Percentiles rank a stretch among this genome's conserved stretches.
Evolutionary conservation across 352 stramenopile genomes (phyloP).

Genomic region (Globisporangium recalcitrans): DNA sequence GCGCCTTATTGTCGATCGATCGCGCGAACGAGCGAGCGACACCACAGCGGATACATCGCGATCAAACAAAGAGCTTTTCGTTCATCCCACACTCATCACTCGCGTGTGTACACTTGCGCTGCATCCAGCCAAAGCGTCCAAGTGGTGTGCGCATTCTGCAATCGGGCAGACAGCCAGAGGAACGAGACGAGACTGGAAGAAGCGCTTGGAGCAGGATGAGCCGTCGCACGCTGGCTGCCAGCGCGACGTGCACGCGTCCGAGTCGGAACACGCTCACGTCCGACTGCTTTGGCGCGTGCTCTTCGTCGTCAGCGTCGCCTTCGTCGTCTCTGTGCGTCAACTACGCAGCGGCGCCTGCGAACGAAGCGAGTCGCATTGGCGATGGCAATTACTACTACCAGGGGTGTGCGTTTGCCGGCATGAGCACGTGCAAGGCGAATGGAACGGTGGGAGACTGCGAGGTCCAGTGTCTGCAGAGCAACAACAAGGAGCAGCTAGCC

Average conservation of each 20-base stretch:
- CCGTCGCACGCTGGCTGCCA: no score
- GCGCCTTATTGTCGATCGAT: not conserved
- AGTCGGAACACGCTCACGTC: conserved; percentile 52
- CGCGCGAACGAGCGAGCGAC: not conserved
- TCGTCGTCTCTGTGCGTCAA: conserved; percentile 47
- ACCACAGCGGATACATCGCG: not conserved
- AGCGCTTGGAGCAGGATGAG: not conserved
- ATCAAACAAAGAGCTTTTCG: not conserved
- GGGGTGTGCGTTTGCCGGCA: conserved; percentile 43
- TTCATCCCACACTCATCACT: not conserved
- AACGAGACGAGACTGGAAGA: not conserved
- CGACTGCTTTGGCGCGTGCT: conserved; percentile 46
- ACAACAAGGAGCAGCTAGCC: conserved; percentile 23
- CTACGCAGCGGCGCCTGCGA: conserved; percentile 35
- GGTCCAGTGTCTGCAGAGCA: conserved; percentile 56
- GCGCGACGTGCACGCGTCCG: conserved; percentile 28
- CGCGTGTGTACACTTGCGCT: not conserved
- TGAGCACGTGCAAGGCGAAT: conserved; percentile 45
- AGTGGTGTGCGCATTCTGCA: not conserved
- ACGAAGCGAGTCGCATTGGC: conserved; percentile 25
- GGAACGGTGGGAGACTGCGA: conserved; percentile 43
- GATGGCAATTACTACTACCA: conserved; percentile 62
- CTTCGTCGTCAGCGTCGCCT: conserved; percentile 1
- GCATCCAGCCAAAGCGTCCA: no score
- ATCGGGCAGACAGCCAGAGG: not conserved